phyloP scores from a whole-genome alignment of 257 asterid species.

The Linaria vulgaris region DNA sequence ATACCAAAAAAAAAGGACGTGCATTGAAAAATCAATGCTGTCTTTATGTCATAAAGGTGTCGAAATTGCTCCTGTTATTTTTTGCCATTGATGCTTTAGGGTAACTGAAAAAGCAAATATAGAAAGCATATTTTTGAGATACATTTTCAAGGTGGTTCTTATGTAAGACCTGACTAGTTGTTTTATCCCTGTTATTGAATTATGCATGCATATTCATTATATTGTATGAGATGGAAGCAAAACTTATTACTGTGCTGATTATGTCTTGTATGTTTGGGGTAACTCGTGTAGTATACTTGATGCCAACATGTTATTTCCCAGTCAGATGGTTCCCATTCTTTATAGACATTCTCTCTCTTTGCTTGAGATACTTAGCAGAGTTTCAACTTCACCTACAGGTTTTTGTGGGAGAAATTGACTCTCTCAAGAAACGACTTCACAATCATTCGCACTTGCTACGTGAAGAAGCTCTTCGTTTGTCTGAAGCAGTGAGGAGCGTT shows the following conservation, averaged over 20 bases:
- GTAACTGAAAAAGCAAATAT: background rate
- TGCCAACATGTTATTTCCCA: background rate
- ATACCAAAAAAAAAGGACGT: background rate
- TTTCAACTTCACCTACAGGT: slow-evolving; percentile 50
- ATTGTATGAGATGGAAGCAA: background rate
- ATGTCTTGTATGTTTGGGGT: slow-evolving; percentile 18
- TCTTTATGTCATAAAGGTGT: too few relatives aligned
- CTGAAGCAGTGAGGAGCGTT: slow-evolving; percentile 49
- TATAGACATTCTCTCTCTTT: slow-evolving; percentile 21
- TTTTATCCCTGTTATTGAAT: slow-evolving; percentile 5
- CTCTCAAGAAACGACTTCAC: slow-evolving; percentile 55
- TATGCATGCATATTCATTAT: slow-evolving; percentile 5
- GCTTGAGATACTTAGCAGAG: slow-evolving; percentile 25
- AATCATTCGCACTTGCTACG: slow-evolving; percentile 51
- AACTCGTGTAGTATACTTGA: background rate
- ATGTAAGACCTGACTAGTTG: slow-evolving; percentile 3
- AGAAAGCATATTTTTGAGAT: slow-evolving; percentile 14
- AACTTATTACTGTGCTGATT: background rate
- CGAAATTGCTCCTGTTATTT: background rate
- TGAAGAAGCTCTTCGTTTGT: slow-evolving; percentile 56
- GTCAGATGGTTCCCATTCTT: slow-evolving; percentile 5
- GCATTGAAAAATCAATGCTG: slow-evolving; percentile 5
- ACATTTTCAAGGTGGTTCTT: slow-evolving; percentile 9
- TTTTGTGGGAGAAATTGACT: slow-evolving; percentile 46
- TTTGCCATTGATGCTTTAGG: background rate